A percentile compares a stretch with the other conserved stretches of the same genome.
Conservation (phyloP, 2,329 filamentous ascomycete species). For the Emergomyces orientalis region DNA sequence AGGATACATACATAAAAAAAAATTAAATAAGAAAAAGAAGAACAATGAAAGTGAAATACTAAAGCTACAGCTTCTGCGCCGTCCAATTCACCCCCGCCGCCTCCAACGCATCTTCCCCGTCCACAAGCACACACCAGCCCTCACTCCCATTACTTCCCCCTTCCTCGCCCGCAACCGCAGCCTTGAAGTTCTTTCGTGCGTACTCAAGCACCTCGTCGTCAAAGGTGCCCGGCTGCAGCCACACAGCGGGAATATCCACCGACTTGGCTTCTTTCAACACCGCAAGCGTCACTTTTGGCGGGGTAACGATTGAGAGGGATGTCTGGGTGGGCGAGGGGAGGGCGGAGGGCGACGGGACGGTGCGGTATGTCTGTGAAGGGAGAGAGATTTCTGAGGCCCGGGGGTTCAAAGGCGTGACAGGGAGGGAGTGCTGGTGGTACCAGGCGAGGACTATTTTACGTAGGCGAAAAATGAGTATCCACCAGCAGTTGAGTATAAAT, state of each 20-base stretch:
- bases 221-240: slow-evolving; percentile 86
- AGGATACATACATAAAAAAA: no score
- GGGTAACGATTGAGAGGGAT: slow-evolving; percentile 77
- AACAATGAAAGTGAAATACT: not conserved
- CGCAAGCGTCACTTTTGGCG: slow-evolving; percentile 63
- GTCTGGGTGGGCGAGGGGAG: slow-evolving; percentile 61
- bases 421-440: slow-evolving; percentile 70
- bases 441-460: slow-evolving; percentile 64
- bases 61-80: slow-evolving; percentile 31
- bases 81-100: slow-evolving; percentile 49
- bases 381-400: slow-evolving; percentile 56
- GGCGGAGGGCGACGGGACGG: slow-evolving; percentile 55
- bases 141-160: slow-evolving; percentile 58
- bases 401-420: slow-evolving; percentile 78
- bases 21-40: not conserved
- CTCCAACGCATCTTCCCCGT: slow-evolving; percentile 54
- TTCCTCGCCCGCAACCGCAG: slow-evolving; percentile 56
- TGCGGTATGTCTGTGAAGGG: slow-evolving; percentile 48
- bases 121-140: slow-evolving; percentile 81
- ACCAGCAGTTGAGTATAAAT: not conserved
- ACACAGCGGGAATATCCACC: slow-evolving; percentile 64
- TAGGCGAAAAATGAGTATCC: not conserved
- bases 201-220: slow-evolving; percentile 64
- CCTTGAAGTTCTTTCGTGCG: slow-evolving; percentile 59
- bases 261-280: slow-evolving; percentile 68